Conservation (phyloP, 768 basidiomycete species). For the Dendrothele bispora region DNA sequence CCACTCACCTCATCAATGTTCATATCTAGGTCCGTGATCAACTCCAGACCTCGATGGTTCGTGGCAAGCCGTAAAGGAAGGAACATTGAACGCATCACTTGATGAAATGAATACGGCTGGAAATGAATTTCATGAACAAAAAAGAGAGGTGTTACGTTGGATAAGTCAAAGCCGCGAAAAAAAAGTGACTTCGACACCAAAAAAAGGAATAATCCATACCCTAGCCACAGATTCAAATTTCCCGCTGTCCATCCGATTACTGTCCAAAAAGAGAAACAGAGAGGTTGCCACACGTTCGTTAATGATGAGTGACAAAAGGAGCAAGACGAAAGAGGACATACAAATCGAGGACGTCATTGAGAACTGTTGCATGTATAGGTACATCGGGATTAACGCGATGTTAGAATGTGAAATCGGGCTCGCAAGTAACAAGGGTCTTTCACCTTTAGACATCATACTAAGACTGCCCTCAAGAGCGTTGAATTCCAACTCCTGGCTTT, state of each 20-base stretch:
- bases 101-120: constrained; percentile 59
- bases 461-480: constrained; percentile 65
- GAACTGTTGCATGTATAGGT: constrained; percentile 37
- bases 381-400: constrained; percentile 2
- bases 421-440: constrained; percentile 24
- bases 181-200: neutral
- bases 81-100: constrained; percentile 55
- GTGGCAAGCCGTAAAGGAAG: constrained; percentile 55
- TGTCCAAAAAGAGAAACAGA: constrained; percentile 11
- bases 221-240: constrained; percentile 57
- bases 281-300: neutral
- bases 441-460: constrained; percentile 73
- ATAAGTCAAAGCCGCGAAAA: neutral
- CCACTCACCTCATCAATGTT: constrained; percentile 46
- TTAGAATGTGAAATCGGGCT: too few relatives aligned
- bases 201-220: constrained; percentile 15
- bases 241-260: constrained; percentile 71
- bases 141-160: neutral
- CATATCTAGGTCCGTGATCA: constrained; percentile 56
- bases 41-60: constrained; percentile 53
- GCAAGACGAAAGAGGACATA: constrained; percentile 16
- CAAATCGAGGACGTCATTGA: constrained; percentile 68
- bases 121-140: neutral
- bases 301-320: neutral
- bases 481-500: constrained; percentile 63